Evolutionary conservation across 2,329 filamentous ascomycete species (phyloP), one percentile per base, ranked within the genome.

Genomic region (Xylaria sp.): DNA sequence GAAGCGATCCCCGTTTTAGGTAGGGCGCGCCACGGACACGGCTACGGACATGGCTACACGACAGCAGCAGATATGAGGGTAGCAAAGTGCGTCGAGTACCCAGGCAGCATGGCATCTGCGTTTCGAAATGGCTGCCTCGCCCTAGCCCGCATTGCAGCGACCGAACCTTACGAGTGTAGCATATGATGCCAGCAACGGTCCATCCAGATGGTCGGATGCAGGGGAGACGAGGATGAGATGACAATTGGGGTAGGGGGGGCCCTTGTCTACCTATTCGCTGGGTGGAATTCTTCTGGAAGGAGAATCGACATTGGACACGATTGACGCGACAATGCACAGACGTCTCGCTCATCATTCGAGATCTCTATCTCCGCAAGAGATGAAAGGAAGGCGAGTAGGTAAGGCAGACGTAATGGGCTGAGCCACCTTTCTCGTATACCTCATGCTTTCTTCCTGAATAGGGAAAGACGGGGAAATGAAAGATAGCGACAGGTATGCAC

Each of bases 271-370:
- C 5, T 50, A 44, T 42, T 54, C 24, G 17, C 44, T 42, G 26
- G 51, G 52, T 57, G 50, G 59, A 58, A 63, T 46, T 42, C 45
- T 63, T 63, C 61, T 63, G 59, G 61, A 63, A 63, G 59, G 54
- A 49, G 48, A 41, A 39, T 39, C 13, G 43, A 42, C 47, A 40
- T 37, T 9, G 41, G 37, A 47, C 52, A 53, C 44, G 48, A 60
- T 56, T 56, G 39, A 54, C 48, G 52, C 51, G 51, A 49, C 52
- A 37, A 29, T 51, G 43, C 48, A 34, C 44, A 34, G 29, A 34
- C 29, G 11, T 34, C 29, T 34, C 29, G 29, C 3, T 13, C 29
- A 34, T 13, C 29, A 34, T 13, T 13, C 5, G 16, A 34, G 29
- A 34, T 34, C 29, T 34, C 16, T 4, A 11, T 13, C 29, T 34